These are phyloP conservation scores for Bipolaris oryzae DNA, from an alignment of 2,329 filamentous ascomycete species.

Conservation along the genomic window DNA sequence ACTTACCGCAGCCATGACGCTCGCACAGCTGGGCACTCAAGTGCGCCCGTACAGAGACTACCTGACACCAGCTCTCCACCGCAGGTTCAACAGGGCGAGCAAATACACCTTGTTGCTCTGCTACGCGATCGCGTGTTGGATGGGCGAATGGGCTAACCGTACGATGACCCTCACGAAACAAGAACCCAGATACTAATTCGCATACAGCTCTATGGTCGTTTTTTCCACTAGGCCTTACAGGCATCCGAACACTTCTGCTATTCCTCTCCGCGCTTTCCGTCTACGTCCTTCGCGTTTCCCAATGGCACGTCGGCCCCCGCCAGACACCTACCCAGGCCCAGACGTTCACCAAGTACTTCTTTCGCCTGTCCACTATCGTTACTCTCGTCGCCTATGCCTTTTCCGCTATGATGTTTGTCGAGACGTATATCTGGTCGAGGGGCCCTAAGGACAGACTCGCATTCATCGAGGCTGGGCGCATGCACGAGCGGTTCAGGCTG, in stretches of 20 bases:
- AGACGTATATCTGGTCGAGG: conserved; percentile 78
- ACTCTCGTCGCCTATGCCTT: conserved; percentile 77
- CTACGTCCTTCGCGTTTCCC: conserved; percentile 83
- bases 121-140: conserved; percentile 72
- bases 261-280: conserved; percentile 77
- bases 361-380: conserved; percentile 67
- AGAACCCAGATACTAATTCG: conserved; percentile 19
- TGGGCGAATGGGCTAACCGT: conserved; percentile 71
- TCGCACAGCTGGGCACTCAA: conserved; percentile 40
- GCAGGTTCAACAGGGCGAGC: conserved; percentile 81
- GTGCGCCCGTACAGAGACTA: conserved; percentile 83
- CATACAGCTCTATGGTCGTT: conserved; percentile 79
- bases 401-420: conserved; percentile 79
- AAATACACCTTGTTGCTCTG: conserved; percentile 71
- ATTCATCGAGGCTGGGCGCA: conserved; percentile 72
- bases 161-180: conserved; percentile 44
- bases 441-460: conserved; percentile 66
- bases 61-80: conserved; percentile 84
- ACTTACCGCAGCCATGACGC: conserved; percentile 30
- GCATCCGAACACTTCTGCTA: conserved; percentile 74
- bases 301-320: conserved; percentile 68
- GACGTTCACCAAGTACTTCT: conserved; percentile 64
- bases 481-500: conserved; percentile 71
- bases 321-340: conserved; percentile 72
- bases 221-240: conserved; percentile 79